These are phyloP conservation scores for Kurtzmaniella natalensis DNA, from an alignment of 1,139 yeast species.

Conservation along the genomic window DNA sequence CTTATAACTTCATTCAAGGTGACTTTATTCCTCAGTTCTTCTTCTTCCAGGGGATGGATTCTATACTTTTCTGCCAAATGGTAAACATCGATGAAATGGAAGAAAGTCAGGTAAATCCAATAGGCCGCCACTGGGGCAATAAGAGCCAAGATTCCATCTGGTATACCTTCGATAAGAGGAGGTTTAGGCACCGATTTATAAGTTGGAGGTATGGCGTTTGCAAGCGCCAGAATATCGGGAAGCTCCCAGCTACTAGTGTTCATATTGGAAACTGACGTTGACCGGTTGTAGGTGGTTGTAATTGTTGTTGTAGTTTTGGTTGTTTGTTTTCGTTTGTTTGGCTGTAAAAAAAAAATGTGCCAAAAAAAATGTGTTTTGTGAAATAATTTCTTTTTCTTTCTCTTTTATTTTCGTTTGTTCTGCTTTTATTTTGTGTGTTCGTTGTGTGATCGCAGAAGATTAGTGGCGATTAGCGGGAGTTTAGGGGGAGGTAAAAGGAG, in stretches of 20 bases:
- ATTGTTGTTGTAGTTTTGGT: too few species aligned
- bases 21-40: conserved; percentile 69
- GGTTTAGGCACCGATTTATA: conserved; percentile 22
- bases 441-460: too few species aligned
- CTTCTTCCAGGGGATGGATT: conserved; percentile 90
- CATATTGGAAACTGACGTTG: not conserved
- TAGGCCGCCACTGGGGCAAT: conserved; percentile 75
- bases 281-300: not conserved
- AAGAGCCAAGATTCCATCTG: conserved; percentile 73
- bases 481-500: too few species aligned
- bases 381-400: too few species aligned
- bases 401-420: too few species aligned
- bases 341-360: too few species aligned
- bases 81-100: conserved; percentile 69
- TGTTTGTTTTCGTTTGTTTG: too few species aligned
- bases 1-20: conserved; percentile 61
- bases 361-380: too few species aligned
- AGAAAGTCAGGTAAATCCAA: conserved; percentile 73
- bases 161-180: conserved; percentile 50
- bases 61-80: conserved; percentile 78
- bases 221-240: conserved; percentile 1
- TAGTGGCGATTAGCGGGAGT: too few species aligned
- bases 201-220: conserved; percentile 10
- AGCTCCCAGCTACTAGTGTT: not conserved
- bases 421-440: too few species aligned